Conservation (phyloP, 169 alveolate species). For the Plasmodium vivax region DNA sequence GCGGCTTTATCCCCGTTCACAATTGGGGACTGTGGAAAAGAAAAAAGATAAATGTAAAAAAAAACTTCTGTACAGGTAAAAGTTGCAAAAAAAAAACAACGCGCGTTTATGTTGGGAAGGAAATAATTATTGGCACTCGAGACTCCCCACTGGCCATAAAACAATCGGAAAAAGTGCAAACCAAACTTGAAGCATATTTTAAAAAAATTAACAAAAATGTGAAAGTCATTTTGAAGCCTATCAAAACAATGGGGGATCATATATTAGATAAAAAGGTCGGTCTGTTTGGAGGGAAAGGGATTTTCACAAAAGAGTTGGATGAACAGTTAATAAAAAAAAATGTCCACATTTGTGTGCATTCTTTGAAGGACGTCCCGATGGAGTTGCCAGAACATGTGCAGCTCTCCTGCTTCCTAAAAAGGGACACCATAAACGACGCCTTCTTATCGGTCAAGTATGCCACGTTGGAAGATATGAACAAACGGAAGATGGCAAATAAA, state of each 20-base stretch:
- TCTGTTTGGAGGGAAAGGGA: conserved; percentile 63
- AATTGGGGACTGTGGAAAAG: background rate
- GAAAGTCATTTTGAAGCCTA: conserved; percentile 33
- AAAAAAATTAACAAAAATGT: conserved; percentile 52
- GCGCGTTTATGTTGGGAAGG: background rate
- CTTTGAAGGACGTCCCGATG: conserved; percentile 56
- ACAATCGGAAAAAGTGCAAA: conserved; percentile 45
- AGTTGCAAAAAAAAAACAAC: conserved; percentile 10
- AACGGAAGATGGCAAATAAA: background rate
- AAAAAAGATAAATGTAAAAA: background rate
- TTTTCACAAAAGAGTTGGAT: conserved; percentile 64
- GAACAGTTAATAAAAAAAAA: conserved; percentile 42
- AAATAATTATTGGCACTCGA: conserved; percentile 70
- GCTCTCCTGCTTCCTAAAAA: conserved; percentile 46
- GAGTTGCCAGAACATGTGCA: conserved; percentile 43
- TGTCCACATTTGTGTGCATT: conserved; percentile 64
- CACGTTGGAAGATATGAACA: conserved; percentile 27
- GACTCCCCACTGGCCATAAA: conserved; percentile 69
- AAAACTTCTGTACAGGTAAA: conserved; percentile 1
- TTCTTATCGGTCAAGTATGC: conserved; percentile 46
- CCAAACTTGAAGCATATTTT: conserved; percentile 32
- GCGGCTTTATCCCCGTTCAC: conserved; percentile 5
- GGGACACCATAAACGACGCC: conserved; percentile 64
- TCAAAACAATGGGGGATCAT: conserved; percentile 68
- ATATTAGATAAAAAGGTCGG: conserved; percentile 43